Evolutionary conservation across 1,284 basidiomycete species (phyloP), one percentile per base, ranked within the genome.

Genomic region (Singerocomus inundabilis): DNA sequence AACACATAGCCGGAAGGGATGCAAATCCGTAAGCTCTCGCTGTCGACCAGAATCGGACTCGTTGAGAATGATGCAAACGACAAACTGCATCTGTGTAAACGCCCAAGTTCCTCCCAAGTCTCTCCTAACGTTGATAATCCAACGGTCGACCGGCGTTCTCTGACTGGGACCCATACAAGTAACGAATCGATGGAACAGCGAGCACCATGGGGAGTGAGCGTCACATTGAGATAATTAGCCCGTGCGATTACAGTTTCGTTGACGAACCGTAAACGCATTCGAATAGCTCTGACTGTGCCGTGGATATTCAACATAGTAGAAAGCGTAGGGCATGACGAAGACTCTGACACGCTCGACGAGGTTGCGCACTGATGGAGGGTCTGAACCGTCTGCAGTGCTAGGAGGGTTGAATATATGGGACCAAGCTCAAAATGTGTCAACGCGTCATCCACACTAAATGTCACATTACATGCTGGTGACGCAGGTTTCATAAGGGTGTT

Each of bases 1-100:
- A 95, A 69, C 31, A 88, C 68, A 64, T 88, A 97, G 6, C 84
- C 82, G 62, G 81, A 82, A 0, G 96, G 94, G 34, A 98, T 85
- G 16, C 85, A 81, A 15, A 98, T 65, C 16, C 84, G 82, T 3
- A 82, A 78, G 42, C 81, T 85, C 37, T 89, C 84, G 21, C 80
- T 84, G 38, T 79, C 74, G 35, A 90, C 70, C 9, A 71, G 62
- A 42, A 86, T 68, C 2, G 70, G 59, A 21, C 56, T 52, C 8
- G 44, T 63, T n/a, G 66, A 49, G 18, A 68, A 68, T 12, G 61
- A 49, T 24, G 60, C 64, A 36, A 61, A 54, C 3, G 69, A 66
- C n/a, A 88, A 59, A 11, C 74, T 73, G 72, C 86, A 82, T 39
- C 77, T 72, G 46, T 83, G 80, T 26, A 96, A 63, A 13, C 80